Base-by-base conservation (phyloP, 2,329 filamentous ascomycete species). In the Verticillium alfalfae region DNA sequence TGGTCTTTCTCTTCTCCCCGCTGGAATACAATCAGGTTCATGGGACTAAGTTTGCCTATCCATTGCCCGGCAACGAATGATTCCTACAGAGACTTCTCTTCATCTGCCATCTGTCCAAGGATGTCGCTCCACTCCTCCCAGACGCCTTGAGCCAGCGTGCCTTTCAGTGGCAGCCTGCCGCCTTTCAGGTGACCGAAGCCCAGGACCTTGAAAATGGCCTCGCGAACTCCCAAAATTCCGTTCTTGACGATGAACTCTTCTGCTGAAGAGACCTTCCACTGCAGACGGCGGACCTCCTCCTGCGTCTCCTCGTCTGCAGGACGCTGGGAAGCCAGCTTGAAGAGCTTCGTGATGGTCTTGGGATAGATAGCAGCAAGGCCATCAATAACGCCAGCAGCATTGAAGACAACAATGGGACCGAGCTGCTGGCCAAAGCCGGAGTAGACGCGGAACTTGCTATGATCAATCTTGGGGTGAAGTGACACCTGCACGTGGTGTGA, bases 381-480 rank as follows among this genome's bases (percentile, higher is more conserved):
- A 64, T 90, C 88, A 63, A 90, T 89, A 31, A 86, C 85, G 16
- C 87, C 87, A 7, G 83, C 85, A 16, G 84, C 85, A 56, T 86
- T 86, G 62, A 89, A 82, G 39, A 83, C 75, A 1, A 90, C 78
- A 16, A 88, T 84, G 0, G 87, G 86, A 0, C 86, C 81, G 10
- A 90, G 80, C 72, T 89, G 87, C 68, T 89, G 87, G 5, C 87
- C 88, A 13, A 89, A 81, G 3, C 86, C 87, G 26, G 84, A 86
- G 78, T 84, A 90, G 31, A 88, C 83, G 63, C 79, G 81, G 76
- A 90, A 89, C 59, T 83, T 76, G 26, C 77, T 71, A 69, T 87
- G 84, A 71, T 88, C 80, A 69, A 89, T 88, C 52, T 78, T 73
- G 0, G 86, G 86, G 65, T 84, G 82, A 1, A 84, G 79, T 6